Evolutionary conservation across 2,329 filamentous ascomycete genomes (phyloP), one percentile per base, ranked within the genome.

Genomic region (Atkinsonella texensis): DNA sequence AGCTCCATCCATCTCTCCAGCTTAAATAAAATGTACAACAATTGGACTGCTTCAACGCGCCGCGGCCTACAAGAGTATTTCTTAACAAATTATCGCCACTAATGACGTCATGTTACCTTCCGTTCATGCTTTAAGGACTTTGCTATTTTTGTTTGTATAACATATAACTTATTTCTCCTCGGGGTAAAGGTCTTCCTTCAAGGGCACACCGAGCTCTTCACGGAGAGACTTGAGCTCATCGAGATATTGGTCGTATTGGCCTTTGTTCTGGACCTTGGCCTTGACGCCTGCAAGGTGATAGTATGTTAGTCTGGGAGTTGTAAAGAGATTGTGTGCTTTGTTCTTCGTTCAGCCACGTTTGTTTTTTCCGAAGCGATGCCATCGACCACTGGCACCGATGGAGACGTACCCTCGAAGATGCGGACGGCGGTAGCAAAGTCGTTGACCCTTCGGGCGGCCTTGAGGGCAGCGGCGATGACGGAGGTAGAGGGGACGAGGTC

Each of bases 201-300:
- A 80, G 59, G 81, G 76, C 63, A 97, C 82, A 63, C 91, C 91
- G 57, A 97, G 83, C 77, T 97, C 91, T 79, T 95, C 88, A 65
- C 90, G 85, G 65, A 97, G 78, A 58, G 85, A 79, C 79, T 95
- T 89, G 62, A 98, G 88, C 76, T 95, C 88, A 67, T 87, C 79
- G 56, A 98, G 83, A 74, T 95, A 96, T 77, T 95, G 85, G 67
- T 96, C 81, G 77, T 98, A 98, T 77, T 98, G 93, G 66, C 82
- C 81, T 74, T 89, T 85, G 83, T 95, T 98, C 82, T 98, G 93
- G 62, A 97, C 93, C 83, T 98, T 98, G 74, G 89, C 88, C 78
- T 95, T 96, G 81, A 98, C 86, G 67, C 91, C 90, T 95, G 58
- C 33, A 28, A 31, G 20, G 28, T 13, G 32, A 11, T 32, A 23